These are phyloP conservation scores for Alternaria burnsii DNA, from an alignment of 2,329 filamentous ascomycete genomes.

Conservation along the genomic window DNA sequence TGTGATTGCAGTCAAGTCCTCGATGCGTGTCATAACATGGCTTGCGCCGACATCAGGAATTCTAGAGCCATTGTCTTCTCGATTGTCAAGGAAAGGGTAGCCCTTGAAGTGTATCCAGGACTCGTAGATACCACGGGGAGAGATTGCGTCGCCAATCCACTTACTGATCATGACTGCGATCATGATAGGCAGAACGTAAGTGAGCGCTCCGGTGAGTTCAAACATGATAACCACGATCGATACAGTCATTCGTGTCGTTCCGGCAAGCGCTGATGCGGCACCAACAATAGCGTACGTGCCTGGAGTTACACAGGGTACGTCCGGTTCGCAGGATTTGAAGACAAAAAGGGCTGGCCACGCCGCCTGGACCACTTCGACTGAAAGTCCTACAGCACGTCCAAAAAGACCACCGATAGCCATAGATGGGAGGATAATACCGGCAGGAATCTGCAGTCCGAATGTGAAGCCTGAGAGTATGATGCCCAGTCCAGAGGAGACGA, in stretches of 20 bases:
- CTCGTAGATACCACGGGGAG: slow-evolving; percentile 93
- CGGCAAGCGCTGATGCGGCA: slow-evolving; percentile 90
- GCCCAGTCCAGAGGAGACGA: slow-evolving; percentile 83
- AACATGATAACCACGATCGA: slow-evolving; percentile 99
- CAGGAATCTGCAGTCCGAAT: slow-evolving; percentile 92
- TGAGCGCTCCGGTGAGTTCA: slow-evolving; percentile 93
- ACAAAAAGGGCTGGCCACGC: slow-evolving; percentile 78
- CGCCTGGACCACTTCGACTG: slow-evolving; percentile 87
- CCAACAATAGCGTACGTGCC: slow-evolving; percentile 97
- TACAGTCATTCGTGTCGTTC: slow-evolving; percentile 94
- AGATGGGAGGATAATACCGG: slow-evolving; percentile 93
- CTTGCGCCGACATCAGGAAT: slow-evolving; percentile 86
- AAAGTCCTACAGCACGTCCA: slow-evolving; percentile 86
- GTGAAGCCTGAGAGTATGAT: slow-evolving; percentile 87
- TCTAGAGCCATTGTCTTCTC: slow-evolving; percentile 68
- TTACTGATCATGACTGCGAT: slow-evolving; percentile 98
- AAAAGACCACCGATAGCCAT: slow-evolving; percentile 94
- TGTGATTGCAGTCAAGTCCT: slow-evolving; percentile 88
- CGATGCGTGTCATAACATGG: slow-evolving; percentile 90
- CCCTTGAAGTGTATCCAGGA: slow-evolving; percentile 96
- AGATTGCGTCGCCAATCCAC: slow-evolving; percentile 97
- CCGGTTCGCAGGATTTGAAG: slow-evolving; percentile 83
- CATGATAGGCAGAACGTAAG: slow-evolving; percentile 98
- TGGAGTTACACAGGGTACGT: slow-evolving; percentile 87
- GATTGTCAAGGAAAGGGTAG: slow-evolving; percentile 94